Conservation (phyloP, 1,139 yeast species). For the Yamadazyma spencermartinsiae region DNA sequence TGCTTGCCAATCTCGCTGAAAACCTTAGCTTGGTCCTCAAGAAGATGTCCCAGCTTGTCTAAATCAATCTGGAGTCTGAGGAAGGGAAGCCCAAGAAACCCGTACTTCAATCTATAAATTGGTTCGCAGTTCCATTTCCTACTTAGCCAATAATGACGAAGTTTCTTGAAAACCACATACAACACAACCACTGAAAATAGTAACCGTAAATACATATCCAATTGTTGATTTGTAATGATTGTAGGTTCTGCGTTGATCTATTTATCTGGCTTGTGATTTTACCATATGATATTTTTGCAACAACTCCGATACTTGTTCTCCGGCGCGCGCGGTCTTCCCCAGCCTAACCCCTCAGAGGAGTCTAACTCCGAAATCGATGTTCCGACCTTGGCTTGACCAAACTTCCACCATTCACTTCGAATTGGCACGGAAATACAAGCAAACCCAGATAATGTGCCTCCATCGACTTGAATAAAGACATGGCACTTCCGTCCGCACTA, state of each 20-base stretch:
- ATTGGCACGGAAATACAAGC: conserved; percentile 28
- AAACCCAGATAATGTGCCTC: conserved; percentile 33
- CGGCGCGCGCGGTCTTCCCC: too few relatives aligned
- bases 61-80: conserved; percentile 5
- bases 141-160: conserved; percentile 2
- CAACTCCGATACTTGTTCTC: too few relatives aligned
- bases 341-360: too few relatives aligned
- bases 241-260: too few relatives aligned
- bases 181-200: too few relatives aligned
- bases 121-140: conserved; percentile 16
- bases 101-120: conserved; percentile 3
- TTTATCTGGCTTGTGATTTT: too few relatives aligned
- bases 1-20: conserved; percentile 5
- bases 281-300: too few relatives aligned
- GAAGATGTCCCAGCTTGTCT: conserved; percentile 10
- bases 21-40: conserved; percentile 10
- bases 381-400: conserved; percentile 30
- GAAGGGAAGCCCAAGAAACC: conserved; percentile 10
- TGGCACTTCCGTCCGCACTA: conserved; percentile 6
- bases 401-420: conserved; percentile 31
- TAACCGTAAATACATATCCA: too few relatives aligned
- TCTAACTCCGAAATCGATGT: too few relatives aligned
- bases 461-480: conserved; percentile 19
- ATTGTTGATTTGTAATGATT: too few relatives aligned
- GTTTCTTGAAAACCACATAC: not conserved